phyloP scores from a whole-genome alignment of 768 basidiomycete genomes.

The Naganishia randhawae region DNA sequence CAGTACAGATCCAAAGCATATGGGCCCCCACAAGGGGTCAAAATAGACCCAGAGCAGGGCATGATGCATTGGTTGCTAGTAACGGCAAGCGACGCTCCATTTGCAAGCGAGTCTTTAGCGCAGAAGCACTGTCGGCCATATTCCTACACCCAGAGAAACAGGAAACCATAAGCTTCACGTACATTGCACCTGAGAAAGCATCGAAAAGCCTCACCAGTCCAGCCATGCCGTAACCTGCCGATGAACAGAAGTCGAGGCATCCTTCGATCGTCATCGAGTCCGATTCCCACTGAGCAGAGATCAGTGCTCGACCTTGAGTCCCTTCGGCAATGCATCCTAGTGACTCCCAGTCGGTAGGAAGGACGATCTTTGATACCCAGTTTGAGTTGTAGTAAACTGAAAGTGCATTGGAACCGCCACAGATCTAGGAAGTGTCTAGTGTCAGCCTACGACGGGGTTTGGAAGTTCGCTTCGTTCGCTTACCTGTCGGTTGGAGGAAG shows the following conservation, averaged over 20 bases:
- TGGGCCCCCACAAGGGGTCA: constrained; percentile 33
- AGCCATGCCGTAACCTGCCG: constrained; percentile 60
- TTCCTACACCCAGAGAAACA: constrained; percentile 15
- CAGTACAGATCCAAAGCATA: constrained; percentile 29
- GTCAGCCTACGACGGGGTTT: not conserved
- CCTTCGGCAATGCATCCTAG: constrained; percentile 42
- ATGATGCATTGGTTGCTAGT: constrained; percentile 30
- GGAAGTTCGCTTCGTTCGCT: not conserved
- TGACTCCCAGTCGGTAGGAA: constrained; percentile 41
- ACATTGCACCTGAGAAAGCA: not conserved
- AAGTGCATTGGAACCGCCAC: constrained; percentile 62
- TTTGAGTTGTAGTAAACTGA: not conserved
- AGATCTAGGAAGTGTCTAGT: constrained; percentile 41
- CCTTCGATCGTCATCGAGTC: constrained; percentile 58
- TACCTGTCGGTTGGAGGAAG: constrained; percentile 6
- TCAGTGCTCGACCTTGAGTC: constrained; percentile 36
- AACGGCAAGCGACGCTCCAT: constrained; percentile 33
- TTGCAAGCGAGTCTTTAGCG: constrained; percentile 36
- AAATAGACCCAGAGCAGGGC: not conserved
- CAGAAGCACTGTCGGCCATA: constrained; percentile 44
- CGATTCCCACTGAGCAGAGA: constrained; percentile 48
- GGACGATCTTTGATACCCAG: constrained; percentile 1
- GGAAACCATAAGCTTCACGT: not conserved
- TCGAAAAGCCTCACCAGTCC: constrained; percentile 11
- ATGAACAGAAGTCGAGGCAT: constrained; percentile 62